phyloP scores from a whole-genome alignment of 129 eudicot genomes.

The Flaveria linearis region DNA sequence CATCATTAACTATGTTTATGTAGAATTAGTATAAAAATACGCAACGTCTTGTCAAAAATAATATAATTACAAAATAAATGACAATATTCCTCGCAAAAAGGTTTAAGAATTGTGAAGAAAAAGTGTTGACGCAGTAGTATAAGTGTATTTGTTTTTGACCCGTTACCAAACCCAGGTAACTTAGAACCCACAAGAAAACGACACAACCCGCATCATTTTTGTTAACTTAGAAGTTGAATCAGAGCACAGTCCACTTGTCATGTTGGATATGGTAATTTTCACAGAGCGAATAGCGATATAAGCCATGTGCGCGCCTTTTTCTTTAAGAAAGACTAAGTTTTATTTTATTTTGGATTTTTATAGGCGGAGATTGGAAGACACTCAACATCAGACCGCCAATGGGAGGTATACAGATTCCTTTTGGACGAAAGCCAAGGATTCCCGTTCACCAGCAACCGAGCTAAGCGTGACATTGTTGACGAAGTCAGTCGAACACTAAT shows the following conservation, averaged over 20 bases:
- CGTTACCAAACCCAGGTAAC: too few relatives aligned
- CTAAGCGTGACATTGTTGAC: conserved; percentile 59
- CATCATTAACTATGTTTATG: too few relatives aligned
- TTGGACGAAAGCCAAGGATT: conserved; percentile 63
- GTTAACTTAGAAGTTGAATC: neutral
- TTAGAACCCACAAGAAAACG: too few relatives aligned
- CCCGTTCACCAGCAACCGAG: conserved; percentile 42
- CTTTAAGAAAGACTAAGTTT: neutral
- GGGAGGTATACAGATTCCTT: conserved; percentile 89
- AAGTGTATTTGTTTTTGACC: too few relatives aligned
- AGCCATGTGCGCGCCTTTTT: neutral
- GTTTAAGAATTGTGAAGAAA: too few relatives aligned
- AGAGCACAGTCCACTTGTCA: neutral
- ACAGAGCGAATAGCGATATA: neutral
- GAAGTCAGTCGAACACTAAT: conserved; percentile 66
- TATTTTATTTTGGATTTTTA: conserved; percentile 21
- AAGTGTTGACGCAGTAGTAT: too few relatives aligned
- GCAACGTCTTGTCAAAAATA: too few relatives aligned
- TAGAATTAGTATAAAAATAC: too few relatives aligned
- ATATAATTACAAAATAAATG: too few relatives aligned
- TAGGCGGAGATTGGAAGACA: conserved; percentile 93
- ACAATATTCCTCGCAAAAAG: too few relatives aligned
- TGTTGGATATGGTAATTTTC: neutral
- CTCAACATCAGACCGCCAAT: conserved; percentile 59
- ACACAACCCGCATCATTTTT: neutral